phyloP scores from a whole-genome alignment of 2,329 filamentous ascomycete species.

The Fusarium coicis region DNA sequence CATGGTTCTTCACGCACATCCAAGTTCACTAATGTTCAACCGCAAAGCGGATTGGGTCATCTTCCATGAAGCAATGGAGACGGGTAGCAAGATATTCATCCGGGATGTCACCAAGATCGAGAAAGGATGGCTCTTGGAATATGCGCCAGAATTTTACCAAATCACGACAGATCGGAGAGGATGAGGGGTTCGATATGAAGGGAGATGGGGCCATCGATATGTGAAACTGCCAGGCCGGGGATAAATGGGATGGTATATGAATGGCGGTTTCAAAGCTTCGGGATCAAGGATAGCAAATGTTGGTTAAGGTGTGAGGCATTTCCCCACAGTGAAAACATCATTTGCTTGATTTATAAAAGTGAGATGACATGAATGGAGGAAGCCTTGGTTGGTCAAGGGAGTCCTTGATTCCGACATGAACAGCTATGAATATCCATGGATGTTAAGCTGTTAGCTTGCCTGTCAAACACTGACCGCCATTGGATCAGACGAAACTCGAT shows the following conservation, averaged over 20 bases:
- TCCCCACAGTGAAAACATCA: conserved; percentile 10
- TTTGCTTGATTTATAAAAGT: conserved; percentile 24
- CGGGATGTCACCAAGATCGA: conserved; percentile 93
- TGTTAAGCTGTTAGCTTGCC: background rate
- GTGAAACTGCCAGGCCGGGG: conserved; percentile 37
- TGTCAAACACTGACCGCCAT: conserved; percentile 22
- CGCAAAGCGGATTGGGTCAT: conserved; percentile 96
- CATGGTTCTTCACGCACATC: conserved; percentile 85
- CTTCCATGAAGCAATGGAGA: conserved; percentile 94
- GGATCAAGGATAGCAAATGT: conserved; percentile 20
- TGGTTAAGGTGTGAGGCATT: conserved; percentile 32
- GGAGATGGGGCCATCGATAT: conserved; percentile 9
- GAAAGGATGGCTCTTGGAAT: conserved; percentile 90
- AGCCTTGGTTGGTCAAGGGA: conserved; percentile 1
- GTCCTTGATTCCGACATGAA: conserved; percentile 8
- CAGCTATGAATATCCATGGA: conserved; percentile 1
- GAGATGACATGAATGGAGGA: conserved; percentile 26
- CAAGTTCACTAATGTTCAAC: conserved; percentile 94
- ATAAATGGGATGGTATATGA: conserved; percentile 22
- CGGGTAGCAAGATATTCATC: conserved; percentile 87
- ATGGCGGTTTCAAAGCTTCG: conserved; percentile 34
- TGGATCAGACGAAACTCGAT: conserved; percentile 9
- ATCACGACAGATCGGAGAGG: conserved; percentile 54
- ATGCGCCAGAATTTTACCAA: conserved; percentile 85
- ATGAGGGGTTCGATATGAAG: conserved; percentile 20